Percentiles rank a stretch among this genome's conserved stretches.
These are phyloP conservation scores for Suillus placidus DNA, from an alignment of 768 basidiomycete genomes.

Conservation along the genomic window DNA sequence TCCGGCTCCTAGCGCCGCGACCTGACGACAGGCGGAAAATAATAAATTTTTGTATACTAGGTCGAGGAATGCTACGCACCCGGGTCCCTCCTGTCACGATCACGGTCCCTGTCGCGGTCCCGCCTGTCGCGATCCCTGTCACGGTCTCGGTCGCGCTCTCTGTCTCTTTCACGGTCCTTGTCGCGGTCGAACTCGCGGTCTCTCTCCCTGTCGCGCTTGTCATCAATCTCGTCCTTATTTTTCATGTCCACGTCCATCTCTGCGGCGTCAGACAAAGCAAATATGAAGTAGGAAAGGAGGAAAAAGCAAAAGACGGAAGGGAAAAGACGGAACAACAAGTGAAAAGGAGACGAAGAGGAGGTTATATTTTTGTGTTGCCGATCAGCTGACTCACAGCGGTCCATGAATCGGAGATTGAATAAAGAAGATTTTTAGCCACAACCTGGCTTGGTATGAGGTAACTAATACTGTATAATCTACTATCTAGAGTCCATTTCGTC, in stretches of 20 bases:
- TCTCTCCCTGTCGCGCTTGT: constrained; percentile 49
- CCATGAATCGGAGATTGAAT: constrained; percentile 18
- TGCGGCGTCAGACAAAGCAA: constrained; percentile 5
- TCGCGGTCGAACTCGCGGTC: constrained; percentile 38
- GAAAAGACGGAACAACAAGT: constrained; percentile 7
- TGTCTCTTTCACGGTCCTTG: constrained; percentile 43
- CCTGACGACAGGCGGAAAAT: constrained; percentile 32
- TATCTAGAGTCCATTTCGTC: neutral
- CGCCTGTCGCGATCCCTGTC: constrained; percentile 52
- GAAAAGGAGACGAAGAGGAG: constrained; percentile 13
- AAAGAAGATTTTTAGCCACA: neutral
- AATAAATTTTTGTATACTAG: constrained; percentile 10
- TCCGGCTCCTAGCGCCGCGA: constrained; percentile 42
- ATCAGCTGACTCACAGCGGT: constrained; percentile 15
- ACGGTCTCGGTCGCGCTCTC: constrained; percentile 44
- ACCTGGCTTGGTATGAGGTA: neutral
- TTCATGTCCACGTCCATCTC: constrained; percentile 85
- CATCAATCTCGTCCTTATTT: constrained; percentile 71
- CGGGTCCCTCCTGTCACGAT: constrained; percentile 56
- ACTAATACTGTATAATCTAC: neutral
- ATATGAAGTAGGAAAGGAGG: constrained; percentile 13
- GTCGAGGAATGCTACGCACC: constrained; percentile 40
- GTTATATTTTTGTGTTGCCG: constrained; percentile 22
- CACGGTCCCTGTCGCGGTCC: constrained; percentile 45
- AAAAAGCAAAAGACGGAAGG: constrained; percentile 11